Evolutionary conservation across 352 stramenopile genomes (phyloP).

Genomic region (Globisporangium spiculum): DNA sequence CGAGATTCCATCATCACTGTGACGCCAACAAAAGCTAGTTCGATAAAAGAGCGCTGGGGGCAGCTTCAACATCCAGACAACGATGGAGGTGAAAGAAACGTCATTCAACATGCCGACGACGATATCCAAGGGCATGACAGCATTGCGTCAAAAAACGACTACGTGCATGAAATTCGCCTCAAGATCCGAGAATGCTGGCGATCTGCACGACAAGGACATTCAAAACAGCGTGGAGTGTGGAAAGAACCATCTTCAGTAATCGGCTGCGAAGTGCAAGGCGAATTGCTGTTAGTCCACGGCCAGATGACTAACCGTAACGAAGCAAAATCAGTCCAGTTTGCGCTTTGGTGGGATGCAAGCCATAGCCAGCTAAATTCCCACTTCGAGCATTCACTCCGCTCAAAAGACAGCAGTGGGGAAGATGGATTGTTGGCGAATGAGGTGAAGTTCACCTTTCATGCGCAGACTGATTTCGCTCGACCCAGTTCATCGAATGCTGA

Average conservation of each 20-base stretch:
- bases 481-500: constrained; percentile 14
- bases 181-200: constrained; percentile 29
- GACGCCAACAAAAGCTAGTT: not conserved
- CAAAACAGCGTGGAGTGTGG: not conserved
- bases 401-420: not conserved
- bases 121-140: not conserved
- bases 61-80: not conserved
- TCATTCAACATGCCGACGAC: not conserved
- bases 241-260: constrained; percentile 15
- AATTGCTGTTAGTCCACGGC: constrained; percentile 22
- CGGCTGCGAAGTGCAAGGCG: constrained; percentile 45
- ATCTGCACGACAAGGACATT: not conserved
- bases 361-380: constrained; percentile 39
- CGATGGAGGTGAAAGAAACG: not conserved
- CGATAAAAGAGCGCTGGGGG: not conserved
- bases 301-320: not conserved
- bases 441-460: constrained; percentile 20
- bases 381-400: constrained; percentile 36
- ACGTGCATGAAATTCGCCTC: constrained; percentile 24
- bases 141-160: not conserved
- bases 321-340: constrained; percentile 30
- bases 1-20: not conserved
- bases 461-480: constrained; percentile 27
- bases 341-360: constrained; percentile 53
- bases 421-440: constrained; percentile 16